Base-by-base conservation (phyloP, 305 asterid species). In the Nicotiana rustica region DNA sequence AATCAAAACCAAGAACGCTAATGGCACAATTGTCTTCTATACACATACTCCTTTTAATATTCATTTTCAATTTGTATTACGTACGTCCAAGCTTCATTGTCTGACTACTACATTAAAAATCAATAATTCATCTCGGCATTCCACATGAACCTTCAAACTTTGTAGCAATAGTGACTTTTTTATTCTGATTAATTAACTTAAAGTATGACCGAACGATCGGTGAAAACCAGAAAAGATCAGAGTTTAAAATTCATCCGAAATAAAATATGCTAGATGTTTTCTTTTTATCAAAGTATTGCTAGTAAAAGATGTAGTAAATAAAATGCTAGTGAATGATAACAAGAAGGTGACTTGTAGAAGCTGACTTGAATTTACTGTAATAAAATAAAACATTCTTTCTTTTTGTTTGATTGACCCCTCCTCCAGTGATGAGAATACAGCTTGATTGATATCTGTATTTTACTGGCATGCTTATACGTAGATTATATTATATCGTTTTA, bases 401-500 rank as follows among this genome's bases (percentile, higher is more conserved):
- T 75, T 75, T 25, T 15, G 3, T 14, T 75, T 52, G 79, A 52
- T 52, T 49, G 80, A 75, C 29, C 25, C 59, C 10, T 52, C 79
- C 44, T 75, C 79, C 65, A 75, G 25, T 52, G 44, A 49, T 29
- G 65, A 29, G 64, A 15, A 75, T 49, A 75, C 79, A 75, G 29
- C 79, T 73, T 49, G 44, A 49, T 49, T 73, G 64, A 73, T 25
- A 73, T 73, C 61, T 73, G 41, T 71, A 19, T 21, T 71, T 44
- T 41, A 10, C 59, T 52, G n/a, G n/a, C 60, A 44, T 44, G 41
- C 4, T 73, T 25, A 73, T 13, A 25, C 62, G 47, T 21, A 5
- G 59, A 41, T 41, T 69, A 35, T 15, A 31, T 17, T 36, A n/a
- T 21, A 14, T 75, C 5, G 44, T 52, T 29, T 1, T 52, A 52